Evolutionary conservation across 2,329 filamentous ascomycete genomes (phyloP).

Genomic region (Epichloe coenophiala): DNA sequence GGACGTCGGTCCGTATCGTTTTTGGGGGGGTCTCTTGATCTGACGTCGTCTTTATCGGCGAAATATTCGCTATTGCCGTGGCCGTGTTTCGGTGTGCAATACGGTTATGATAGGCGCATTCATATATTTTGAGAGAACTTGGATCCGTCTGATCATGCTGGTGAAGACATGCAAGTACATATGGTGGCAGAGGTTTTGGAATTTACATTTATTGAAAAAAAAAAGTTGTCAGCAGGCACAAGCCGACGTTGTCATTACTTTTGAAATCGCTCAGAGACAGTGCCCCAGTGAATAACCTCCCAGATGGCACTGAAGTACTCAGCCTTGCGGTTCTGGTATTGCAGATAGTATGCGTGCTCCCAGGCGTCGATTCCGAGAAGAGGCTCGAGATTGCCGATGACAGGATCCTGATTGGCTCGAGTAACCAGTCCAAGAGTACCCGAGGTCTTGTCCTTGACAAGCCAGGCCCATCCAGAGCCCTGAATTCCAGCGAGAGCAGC

Average conservation of each 20-base stretch:
- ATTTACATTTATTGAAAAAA: background rate
- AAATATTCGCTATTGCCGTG: too few relatives aligned
- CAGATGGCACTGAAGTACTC: slow-evolving; percentile 91
- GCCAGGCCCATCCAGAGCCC: slow-evolving; percentile 84
- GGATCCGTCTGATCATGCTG: too few relatives aligned
- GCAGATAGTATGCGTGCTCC: slow-evolving; percentile 93
- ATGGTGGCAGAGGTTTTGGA: slow-evolving; percentile 1
- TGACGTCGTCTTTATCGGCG: too few relatives aligned
- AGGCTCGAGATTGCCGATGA: slow-evolving; percentile 69
- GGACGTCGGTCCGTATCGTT: too few relatives aligned
- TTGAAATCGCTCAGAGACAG: slow-evolving; percentile 63
- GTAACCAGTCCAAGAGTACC: slow-evolving; percentile 53
- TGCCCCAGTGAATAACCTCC: slow-evolving; percentile 95
- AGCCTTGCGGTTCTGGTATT: slow-evolving; percentile 94
- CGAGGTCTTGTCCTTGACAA: slow-evolving; percentile 56
- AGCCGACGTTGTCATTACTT: slow-evolving; percentile 21
- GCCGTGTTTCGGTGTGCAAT: too few relatives aligned
- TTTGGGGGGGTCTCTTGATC: too few relatives aligned
- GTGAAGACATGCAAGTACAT: too few relatives aligned
- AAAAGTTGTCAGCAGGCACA: background rate
- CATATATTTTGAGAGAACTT: too few relatives aligned
- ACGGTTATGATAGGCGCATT: too few relatives aligned
- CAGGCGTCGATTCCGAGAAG: slow-evolving; percentile 85
- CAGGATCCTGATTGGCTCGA: slow-evolving; percentile 78
- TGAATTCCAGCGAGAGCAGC: slow-evolving; percentile 60